Evolutionary conservation across 2,329 filamentous ascomycete genomes (phyloP).

Genomic region (Fusarium mangiferae): DNA sequence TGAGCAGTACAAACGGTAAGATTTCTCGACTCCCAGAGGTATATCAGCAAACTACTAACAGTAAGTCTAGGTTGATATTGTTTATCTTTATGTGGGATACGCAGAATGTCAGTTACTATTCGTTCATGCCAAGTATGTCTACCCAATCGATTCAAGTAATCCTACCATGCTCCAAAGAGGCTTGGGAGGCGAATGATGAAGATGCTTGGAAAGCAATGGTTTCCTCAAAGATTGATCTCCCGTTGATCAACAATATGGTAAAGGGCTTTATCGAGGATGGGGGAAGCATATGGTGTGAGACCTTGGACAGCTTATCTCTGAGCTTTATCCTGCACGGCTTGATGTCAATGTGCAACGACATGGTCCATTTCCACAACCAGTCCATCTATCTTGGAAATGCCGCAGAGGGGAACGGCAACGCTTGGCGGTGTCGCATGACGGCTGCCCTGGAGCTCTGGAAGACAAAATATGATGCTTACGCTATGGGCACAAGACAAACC

Average conservation of each 20-base stretch:
- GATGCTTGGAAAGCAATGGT: accelerated
- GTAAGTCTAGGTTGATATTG: neutral
- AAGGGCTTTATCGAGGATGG: neutral
- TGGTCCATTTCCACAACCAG: neutral
- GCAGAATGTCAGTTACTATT: neutral
- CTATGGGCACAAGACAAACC: neutral
- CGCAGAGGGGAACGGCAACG: neutral
- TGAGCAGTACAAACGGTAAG: neutral
- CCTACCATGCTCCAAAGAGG: accelerated
- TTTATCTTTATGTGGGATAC: neutral
- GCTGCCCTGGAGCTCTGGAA: neutral
- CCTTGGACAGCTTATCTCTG: neutral
- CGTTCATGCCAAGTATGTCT: neutral
- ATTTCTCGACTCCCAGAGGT: accelerated
- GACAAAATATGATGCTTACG: neutral
- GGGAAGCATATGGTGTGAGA: accelerated
- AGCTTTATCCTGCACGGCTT: accelerated
- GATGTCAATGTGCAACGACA: neutral
- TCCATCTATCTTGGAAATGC: neutral
- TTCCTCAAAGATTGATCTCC: neutral
- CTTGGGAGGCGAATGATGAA: neutral
- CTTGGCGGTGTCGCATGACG: neutral
- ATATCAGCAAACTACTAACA: accelerated
- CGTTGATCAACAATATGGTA: neutral
- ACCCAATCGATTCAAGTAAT: neutral